Percentiles rank a stretch among this genome's conserved stretches.
Conservation (phyloP, 345 rosid genomes). For the Linum trigynum region DNA sequence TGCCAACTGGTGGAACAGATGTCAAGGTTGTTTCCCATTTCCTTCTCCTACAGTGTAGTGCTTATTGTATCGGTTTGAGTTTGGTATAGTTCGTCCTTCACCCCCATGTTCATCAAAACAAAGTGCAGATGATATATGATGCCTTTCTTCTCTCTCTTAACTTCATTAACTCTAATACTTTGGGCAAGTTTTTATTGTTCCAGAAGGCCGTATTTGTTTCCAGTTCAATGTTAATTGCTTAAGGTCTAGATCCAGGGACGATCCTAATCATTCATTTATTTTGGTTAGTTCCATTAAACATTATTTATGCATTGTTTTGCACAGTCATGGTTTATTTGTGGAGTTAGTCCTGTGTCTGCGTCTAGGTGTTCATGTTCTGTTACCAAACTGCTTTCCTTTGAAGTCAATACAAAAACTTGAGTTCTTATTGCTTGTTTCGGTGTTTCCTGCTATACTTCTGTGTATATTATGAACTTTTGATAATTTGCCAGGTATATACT, state of each 20-base stretch:
- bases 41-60: neutral
- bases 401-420: neutral
- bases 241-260: too few species aligned
- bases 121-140: neutral
- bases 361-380: neutral
- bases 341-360: neutral
- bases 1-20: conserved; percentile 99
- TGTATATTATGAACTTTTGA: conserved; percentile 12
- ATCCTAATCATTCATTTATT: too few species aligned
- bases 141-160: neutral
- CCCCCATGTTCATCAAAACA: neutral
- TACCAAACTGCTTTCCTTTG: neutral
- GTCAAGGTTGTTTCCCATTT: conserved; percentile 54
- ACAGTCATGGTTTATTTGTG: neutral
- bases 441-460: neutral
- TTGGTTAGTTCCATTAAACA: too few species aligned
- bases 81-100: neutral
- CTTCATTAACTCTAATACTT: too few species aligned
- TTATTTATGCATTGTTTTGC: neutral
- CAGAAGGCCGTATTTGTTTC: too few species aligned
- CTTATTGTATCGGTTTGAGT: neutral
- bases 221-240: too few species aligned
- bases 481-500: conserved; percentile 70
- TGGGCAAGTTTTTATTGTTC: too few species aligned
- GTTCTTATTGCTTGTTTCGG: neutral